These are phyloP conservation scores for Suhomyces wounanorum DNA, from an alignment of 1,139 yeast genomes.

Conservation along the genomic window DNA sequence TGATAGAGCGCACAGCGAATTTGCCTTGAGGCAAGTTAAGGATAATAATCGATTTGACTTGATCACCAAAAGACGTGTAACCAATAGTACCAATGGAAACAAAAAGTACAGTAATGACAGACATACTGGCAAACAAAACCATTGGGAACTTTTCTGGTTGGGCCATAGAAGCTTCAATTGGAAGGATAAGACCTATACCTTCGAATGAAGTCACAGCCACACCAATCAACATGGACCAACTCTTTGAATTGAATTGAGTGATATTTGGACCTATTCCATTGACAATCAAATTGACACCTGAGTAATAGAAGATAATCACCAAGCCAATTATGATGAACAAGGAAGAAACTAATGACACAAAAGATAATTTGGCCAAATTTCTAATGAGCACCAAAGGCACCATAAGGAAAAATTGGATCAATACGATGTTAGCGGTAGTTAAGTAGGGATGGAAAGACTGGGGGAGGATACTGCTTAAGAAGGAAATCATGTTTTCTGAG, in stretches of 20 bases:
- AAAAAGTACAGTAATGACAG: constrained; percentile 60
- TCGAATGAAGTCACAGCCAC: constrained; percentile 83
- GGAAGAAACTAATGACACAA: constrained; percentile 69
- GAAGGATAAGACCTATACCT: constrained; percentile 77
- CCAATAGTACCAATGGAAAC: constrained; percentile 67
- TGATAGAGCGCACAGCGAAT: constrained; percentile 63
- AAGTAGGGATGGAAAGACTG: constrained; percentile 12
- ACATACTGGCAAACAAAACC: constrained; percentile 61
- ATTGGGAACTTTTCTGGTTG: constrained; percentile 70
- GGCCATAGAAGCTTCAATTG: constrained; percentile 75
- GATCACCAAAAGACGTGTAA: constrained; percentile 66
- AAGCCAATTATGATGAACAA: constrained; percentile 65
- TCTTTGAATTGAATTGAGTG: constrained; percentile 52
- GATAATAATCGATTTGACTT: constrained; percentile 67
- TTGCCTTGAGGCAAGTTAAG: constrained; percentile 68
- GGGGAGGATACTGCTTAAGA: constrained; percentile 21
- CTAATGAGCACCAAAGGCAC: constrained; percentile 72
- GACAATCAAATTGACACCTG: constrained; percentile 45
- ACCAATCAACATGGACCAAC: constrained; percentile 76
- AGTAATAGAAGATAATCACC: constrained; percentile 60
- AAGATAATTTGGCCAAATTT: constrained; percentile 68
- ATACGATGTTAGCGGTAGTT: constrained; percentile 41
- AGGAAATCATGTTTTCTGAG: constrained; percentile 64
- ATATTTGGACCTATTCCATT: constrained; percentile 56
- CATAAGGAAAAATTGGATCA: constrained; percentile 57